These are phyloP conservation scores for Phytophthora pini DNA, from an alignment of 352 stramenopile genomes.

Conservation along the genomic window DNA sequence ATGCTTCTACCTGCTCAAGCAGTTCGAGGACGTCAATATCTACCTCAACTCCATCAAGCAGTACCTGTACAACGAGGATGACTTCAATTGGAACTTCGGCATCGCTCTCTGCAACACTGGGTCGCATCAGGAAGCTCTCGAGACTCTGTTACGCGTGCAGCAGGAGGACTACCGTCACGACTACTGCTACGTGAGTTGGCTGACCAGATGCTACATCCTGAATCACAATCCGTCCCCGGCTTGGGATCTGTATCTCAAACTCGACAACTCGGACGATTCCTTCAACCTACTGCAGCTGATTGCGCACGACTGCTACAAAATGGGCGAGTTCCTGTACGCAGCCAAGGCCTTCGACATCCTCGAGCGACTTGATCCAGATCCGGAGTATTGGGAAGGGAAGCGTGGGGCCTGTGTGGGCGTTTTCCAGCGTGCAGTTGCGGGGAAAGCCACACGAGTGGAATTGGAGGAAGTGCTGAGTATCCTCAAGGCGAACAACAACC, in stretches of 20 bases:
- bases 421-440: constrained; percentile 94
- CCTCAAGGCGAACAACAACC: constrained; percentile 94
- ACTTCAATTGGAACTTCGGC: constrained; percentile 99
- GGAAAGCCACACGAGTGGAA: constrained; percentile 89
- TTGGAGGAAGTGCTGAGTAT: constrained; percentile 93
- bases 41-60: constrained; percentile 97
- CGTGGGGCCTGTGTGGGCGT: constrained; percentile 95
- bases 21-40: constrained; percentile 98
- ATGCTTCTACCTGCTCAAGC: constrained; percentile 96
- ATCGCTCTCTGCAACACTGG: constrained; percentile 92
- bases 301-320: constrained; percentile 97
- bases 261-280: constrained; percentile 94
- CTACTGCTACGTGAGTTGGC: constrained; percentile 93
- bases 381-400: constrained; percentile 97
- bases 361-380: constrained; percentile 93
- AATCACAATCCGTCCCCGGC: constrained; percentile 94
- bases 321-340: constrained; percentile 96
- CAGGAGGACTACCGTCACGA: constrained; percentile 93
- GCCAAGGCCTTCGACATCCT: constrained; percentile 96
- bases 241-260: constrained; percentile 97
- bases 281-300: constrained; percentile 97
- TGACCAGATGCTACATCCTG: constrained; percentile 94
- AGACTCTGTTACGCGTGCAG: constrained; percentile 93
- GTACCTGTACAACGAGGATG: constrained; percentile 96
- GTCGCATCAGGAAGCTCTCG: constrained; percentile 93